Base-by-base conservation (phyloP, 2,329 filamentous ascomycete genomes). In the Aspergillus fumigatiaffinis region DNA sequence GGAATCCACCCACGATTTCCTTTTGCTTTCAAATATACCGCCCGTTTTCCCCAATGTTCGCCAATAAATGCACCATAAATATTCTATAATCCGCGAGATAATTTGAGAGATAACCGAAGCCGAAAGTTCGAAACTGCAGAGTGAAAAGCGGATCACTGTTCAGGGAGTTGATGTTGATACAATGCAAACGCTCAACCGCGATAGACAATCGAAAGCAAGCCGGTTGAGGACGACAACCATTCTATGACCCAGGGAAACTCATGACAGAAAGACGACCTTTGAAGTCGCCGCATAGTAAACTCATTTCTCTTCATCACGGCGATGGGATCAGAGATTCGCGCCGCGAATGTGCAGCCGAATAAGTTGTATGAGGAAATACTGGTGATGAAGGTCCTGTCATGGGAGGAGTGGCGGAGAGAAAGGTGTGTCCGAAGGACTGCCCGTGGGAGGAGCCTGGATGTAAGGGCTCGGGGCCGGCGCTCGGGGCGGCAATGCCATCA, bases 351-450 rank as follows among this genome's bases (percentile, higher is more conserved):
- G 68, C 57, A 26, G 64, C 66, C 38, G 67, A 61, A 46, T 70
- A 73, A 0, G 68, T 66, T 9, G 66, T 64, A 10, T 62, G 64
- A 12, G 63, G 61, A 47, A 72, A 74, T 20, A 70, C 64, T 8
- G 73, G 72, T 7, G 72, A 75, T 14, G 73, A 69, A 25, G 73
- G 73, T 3, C 69, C 68, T 1, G 72, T 74, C 50, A 64, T 64
- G 1, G 71, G 69, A 12, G 73, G 72, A 8, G 72, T 72, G n/a
- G 66, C 62, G 38, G 58, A 69, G 23, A 73, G 62, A 41, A 69
- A 69, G 8, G 68, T 61, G 28, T 65, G 65, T n/a, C 64, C 50
- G 51, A 68, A 72, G n/a, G 65, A 64, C 57, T 67, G 44, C 6
- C 10, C 21, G 21, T 47, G 69, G 1, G 68, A 68, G 7, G 66